Evolutionary conservation across 345 rosid genomes (phyloP).

Genomic region (Brassica rapa): DNA sequence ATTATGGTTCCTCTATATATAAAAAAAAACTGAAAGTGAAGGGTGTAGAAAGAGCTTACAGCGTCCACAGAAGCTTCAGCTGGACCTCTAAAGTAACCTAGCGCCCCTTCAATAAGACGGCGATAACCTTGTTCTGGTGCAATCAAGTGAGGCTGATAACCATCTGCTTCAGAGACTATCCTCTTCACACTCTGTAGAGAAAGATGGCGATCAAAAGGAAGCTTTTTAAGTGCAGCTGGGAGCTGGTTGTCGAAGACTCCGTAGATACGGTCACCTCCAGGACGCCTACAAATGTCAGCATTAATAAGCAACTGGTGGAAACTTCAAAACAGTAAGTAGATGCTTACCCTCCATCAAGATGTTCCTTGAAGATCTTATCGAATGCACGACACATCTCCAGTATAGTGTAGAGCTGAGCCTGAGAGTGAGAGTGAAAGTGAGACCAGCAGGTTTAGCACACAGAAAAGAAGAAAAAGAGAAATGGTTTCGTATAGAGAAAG

Average conservation of each 20-base stretch:
- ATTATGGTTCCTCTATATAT: neutral
- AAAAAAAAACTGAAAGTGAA: neutral
- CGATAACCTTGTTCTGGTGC: constrained; percentile 91
- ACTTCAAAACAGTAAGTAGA: neutral
- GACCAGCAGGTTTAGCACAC: constrained; percentile 22
- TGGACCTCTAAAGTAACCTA: constrained; percentile 79
- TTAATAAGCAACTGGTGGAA: neutral
- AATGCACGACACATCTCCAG: constrained; percentile 86
- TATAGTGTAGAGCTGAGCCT: constrained; percentile 84
- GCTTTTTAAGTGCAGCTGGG: constrained; percentile 85
- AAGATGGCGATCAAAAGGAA: constrained; percentile 86
- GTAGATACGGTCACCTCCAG: constrained; percentile 85
- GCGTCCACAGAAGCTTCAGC: constrained; percentile 90
- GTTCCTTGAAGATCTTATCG: constrained; percentile 89
- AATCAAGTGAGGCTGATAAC: constrained; percentile 85
- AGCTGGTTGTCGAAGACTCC: constrained; percentile 87
- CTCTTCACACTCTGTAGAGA: constrained; percentile 74
- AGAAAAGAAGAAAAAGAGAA: neutral
- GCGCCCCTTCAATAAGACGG: constrained; percentile 66
- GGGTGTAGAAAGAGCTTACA: constrained; percentile 45
- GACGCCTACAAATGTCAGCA: constrained; percentile 48
- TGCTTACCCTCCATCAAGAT: constrained; percentile 89
- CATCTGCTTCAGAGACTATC: constrained; percentile 84
- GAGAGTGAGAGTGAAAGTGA: constrained; percentile 13
- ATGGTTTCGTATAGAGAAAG: neutral